These are phyloP conservation scores for Noccaea caerulescens DNA, from an alignment of 345 rosid species.

Conservation along the genomic window DNA sequence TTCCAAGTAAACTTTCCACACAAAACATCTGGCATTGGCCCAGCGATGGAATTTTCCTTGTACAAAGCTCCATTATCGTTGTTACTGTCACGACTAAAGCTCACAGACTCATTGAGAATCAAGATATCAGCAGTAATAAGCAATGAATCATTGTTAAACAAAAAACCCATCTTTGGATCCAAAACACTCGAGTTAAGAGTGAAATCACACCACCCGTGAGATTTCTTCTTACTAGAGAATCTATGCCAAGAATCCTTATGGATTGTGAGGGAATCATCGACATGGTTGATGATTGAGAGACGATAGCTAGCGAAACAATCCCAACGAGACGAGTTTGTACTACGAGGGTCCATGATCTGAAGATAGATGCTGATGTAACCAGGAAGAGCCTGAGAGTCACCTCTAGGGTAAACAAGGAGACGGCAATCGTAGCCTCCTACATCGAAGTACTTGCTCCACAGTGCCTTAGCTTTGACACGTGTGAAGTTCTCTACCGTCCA, in stretches of 20 bases:
- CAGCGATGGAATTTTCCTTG: slow-evolving; percentile 57
- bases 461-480: slow-evolving; percentile 82
- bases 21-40: slow-evolving; percentile 77
- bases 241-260: slow-evolving; percentile 99
- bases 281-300: slow-evolving; percentile 71
- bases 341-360: slow-evolving; percentile 99
- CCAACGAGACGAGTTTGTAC: slow-evolving; percentile 81
- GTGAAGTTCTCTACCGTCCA: slow-evolving; percentile 91
- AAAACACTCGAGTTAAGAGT: slow-evolving; percentile 78
- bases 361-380: slow-evolving; percentile 90
- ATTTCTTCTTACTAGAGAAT: slow-evolving; percentile 91
- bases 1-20: slow-evolving; percentile 98
- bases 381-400: slow-evolving; percentile 94
- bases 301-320: slow-evolving; percentile 99
- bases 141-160: slow-evolving; percentile 70
- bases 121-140: slow-evolving; percentile 88
- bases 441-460: slow-evolving; percentile 98
- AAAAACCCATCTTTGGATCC: slow-evolving; percentile 82
- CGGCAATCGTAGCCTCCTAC: slow-evolving; percentile 99
- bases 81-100: slow-evolving; percentile 77
- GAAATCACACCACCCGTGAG: slow-evolving; percentile 99
- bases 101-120: slow-evolving; percentile 83
- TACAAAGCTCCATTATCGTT: slow-evolving; percentile 54
- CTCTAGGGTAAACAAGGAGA: slow-evolving; percentile 87
- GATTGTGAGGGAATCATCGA: slow-evolving; percentile 84